Percentiles rank a stretch among this genome's conserved stretches.
These are phyloP conservation scores for Sphagnurus paluster DNA, from an alignment of 1,284 basidiomycete genomes.

Conservation along the genomic window DNA sequence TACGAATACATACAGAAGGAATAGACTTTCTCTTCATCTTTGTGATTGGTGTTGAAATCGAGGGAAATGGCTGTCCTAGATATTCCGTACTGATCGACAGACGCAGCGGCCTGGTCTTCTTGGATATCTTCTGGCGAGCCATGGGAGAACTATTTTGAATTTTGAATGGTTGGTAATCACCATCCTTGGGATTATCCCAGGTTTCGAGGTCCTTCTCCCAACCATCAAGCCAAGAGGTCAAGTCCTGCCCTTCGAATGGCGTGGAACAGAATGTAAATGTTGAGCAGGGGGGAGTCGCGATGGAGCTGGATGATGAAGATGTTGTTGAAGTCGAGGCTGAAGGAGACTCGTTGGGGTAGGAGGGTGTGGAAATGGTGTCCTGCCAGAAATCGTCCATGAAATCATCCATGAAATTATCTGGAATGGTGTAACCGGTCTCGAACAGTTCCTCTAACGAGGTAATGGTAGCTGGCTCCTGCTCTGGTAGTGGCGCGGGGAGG, in stretches of 20 bases:
- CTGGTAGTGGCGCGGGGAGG: not conserved
- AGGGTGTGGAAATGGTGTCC: not conserved
- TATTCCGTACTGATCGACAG: not conserved
- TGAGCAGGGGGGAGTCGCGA: constrained; percentile 2
- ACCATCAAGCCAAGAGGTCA: not conserved
- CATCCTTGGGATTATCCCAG: constrained; percentile 13
- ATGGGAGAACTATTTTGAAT: not conserved
- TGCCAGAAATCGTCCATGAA: constrained; percentile 11
- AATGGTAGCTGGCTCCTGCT: no score
- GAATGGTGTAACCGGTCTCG: constrained; percentile 5
- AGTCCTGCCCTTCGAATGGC: not conserved
- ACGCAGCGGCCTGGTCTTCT: not conserved
- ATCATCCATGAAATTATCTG: constrained; percentile 9
- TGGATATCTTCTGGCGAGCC: constrained; percentile 1
- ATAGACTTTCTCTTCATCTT: constrained; percentile 5
- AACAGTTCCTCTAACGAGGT: constrained; percentile 4
- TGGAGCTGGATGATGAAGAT: constrained; percentile 2
- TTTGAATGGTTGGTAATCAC: constrained; percentile 9
- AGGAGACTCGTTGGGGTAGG: not conserved
- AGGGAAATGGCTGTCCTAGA: not conserved
- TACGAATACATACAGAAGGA: constrained; percentile 1
- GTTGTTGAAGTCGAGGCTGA: constrained; percentile 6
- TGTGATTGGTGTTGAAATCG: not conserved
- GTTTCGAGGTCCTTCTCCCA: constrained; percentile 7
- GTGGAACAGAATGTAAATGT: constrained; percentile 4